Base-by-base conservation (phyloP, 495 filamentous ascomycete species). In the Chaetomidium leptoderma region DNA sequence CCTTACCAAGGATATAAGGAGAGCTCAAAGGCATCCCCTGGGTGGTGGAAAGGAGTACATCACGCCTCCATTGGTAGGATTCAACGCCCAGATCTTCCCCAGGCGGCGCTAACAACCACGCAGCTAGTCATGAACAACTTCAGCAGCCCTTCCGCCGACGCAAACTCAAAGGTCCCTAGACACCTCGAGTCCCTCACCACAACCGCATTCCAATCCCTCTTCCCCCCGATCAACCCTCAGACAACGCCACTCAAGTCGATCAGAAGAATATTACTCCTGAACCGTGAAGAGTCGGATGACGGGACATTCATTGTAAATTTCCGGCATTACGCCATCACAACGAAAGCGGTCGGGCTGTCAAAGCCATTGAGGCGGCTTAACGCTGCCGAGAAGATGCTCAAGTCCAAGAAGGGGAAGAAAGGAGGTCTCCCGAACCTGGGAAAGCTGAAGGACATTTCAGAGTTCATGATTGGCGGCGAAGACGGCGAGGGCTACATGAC, bases 41-140 rank as follows among this genome's bases (percentile, higher is more conserved):
- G 87, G 83, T 24, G 86, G 86, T 47, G 86, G 85, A 55, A 91
- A 92, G 70, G 90, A 96, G 64, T 93, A 88, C 67, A 76, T 84
- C 46, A 88, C 83, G 26, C 81, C 92, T 2, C 92, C 92, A 48
- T 74, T 97, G 69, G 83, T 86, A 81, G 72, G 56, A 44, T 2
- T 26, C 14, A n/a, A 42, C 26, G 45, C 16, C 17, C 44, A 23
- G 23, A 16, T 26, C 40, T 46, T 42, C 30, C 32, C 32, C 29
- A 32, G 3, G 19, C 0, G 7, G n/a, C 50, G 46, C 52, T 66
- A 65, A 67, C 64, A 36, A 53, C 26, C 54, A 33, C 62, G n/a
- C 49, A 87, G 83, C 81, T 98, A 17, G 95, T 98, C 54, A 97
- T 98, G 93, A 99, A 99, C 75, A 96, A 96, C 69, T 96, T 99